Percentiles rank a stretch among this genome's conserved stretches.
These are phyloP conservation scores for Hypoxylon rubiginosum DNA, from an alignment of 2,329 filamentous ascomycete genomes.

Conservation along the genomic window DNA sequence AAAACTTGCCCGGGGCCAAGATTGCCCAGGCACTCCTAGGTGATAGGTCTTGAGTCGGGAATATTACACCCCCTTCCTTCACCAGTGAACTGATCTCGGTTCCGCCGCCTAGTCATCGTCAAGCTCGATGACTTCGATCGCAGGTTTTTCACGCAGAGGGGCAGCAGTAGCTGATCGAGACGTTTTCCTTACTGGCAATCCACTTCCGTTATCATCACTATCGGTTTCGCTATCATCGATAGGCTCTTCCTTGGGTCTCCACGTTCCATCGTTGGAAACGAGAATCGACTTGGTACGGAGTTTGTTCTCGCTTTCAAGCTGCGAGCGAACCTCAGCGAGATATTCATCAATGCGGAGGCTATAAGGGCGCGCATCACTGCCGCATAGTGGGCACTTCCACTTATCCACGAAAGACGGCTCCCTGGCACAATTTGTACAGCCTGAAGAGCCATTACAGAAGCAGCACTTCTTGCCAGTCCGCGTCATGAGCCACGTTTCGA, in stretches of 20 bases:
- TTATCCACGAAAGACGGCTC: conserved; percentile 74
- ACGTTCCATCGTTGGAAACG: conserved; percentile 74
- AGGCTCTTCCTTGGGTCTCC: conserved; percentile 63
- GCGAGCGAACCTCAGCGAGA: conserved; percentile 70
- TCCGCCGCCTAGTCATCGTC: conserved; percentile 34
- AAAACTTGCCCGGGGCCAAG: not conserved
- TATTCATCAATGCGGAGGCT: conserved; percentile 81
- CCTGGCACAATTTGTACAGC: conserved; percentile 55
- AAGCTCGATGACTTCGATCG: conserved; percentile 43
- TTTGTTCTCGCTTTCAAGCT: conserved; percentile 64
- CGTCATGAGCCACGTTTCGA: conserved; percentile 82
- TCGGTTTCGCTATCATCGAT: conserved; percentile 50
- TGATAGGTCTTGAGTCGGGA: not conserved
- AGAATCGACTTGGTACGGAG: conserved; percentile 71
- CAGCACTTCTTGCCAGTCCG: conserved; percentile 63
- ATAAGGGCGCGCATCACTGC: conserved; percentile 79
- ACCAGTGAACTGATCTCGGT: not conserved
- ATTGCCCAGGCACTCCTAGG: not conserved
- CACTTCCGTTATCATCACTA: conserved; percentile 48
- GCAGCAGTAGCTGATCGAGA: conserved; percentile 27
- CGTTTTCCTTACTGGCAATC: conserved; percentile 24
- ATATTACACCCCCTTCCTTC: not conserved
- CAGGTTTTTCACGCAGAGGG: conserved; percentile 21
- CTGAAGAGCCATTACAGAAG: conserved; percentile 53
- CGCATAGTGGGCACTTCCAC: conserved; percentile 91